Evolutionary conservation across 2,329 filamentous ascomycete species (phyloP), one percentile per base, ranked within the genome.

Genomic region (Plectosphaerella sp.): DNA sequence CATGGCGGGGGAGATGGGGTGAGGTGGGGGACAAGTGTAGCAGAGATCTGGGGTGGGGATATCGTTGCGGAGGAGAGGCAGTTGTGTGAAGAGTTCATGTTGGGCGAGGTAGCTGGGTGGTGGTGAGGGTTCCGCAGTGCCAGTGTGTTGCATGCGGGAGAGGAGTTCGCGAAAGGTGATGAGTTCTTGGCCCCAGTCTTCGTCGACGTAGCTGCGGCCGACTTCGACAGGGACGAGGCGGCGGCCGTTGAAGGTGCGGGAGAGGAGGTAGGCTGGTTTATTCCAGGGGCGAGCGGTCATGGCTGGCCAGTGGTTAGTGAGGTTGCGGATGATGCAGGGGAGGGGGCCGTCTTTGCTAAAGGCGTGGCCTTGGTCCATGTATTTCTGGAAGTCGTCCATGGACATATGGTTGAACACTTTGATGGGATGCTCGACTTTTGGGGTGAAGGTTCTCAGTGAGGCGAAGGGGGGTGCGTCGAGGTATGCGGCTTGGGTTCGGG

Each of bases 201-300:
- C 80, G 57, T 96, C 91, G 1, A 91, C 92, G 64, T 97, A 99
- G 63, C 88, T 94, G 46, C 88, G 77, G 1, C 94, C 93, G 2
- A 94, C 69, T 66, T 97, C 92, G 3, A 97, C 80, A 0, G 93
- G 93, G 0, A 97, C 89, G 0, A 96, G 78, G 11, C 94, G 79
- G 33, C 85, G 76, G 0, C 94, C 94, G 3, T 76, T 80, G 36
- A 96, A 83, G 0, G 92, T 97, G 51, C 76, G 79, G 11, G 81
- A 76, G 11, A 91, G 75, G 52, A 96, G 83, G 66, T 97, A 96
- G 0, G 74, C 72, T 0, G 86, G 84, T n/a, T 77, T 82, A 9
- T 72, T 76, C 94, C 94, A 99, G 1, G 83, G 81, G 2, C 77
- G 75, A 1, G 76, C 72, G 3, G 73, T 75, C n/a, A 87, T 68